Conservation (phyloP, 2,329 filamentous ascomycete genomes). For the Phaeoacremonium minimum region DNA sequence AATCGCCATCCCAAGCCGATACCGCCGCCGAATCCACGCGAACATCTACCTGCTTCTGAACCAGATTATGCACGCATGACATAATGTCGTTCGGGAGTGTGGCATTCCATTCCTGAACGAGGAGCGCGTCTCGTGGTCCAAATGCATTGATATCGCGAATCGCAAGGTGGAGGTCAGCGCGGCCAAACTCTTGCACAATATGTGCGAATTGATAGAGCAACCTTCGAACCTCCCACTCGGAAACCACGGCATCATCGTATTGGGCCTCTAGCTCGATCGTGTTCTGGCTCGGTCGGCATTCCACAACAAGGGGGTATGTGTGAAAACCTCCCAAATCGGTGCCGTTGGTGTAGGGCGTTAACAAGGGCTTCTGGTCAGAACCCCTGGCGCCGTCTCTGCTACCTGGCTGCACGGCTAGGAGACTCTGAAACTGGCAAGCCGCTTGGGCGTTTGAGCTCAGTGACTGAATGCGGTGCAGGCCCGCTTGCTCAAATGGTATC, state of each 20-base stretch:
- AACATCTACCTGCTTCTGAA: neutral
- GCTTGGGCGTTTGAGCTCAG: too few relatives aligned
- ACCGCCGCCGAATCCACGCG: slow-evolving; percentile 6
- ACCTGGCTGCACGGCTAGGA: too few relatives aligned
- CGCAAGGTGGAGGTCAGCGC: neutral
- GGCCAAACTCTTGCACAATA: neutral
- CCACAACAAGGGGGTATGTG: neutral
- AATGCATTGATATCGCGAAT: too few relatives aligned
- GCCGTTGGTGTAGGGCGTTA: too few relatives aligned
- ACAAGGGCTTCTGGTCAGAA: too few relatives aligned
- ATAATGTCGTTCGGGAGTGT: neutral
- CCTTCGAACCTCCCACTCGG: neutral
- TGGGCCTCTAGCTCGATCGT: neutral
- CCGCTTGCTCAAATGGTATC: too few relatives aligned
- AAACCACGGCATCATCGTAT: neutral
- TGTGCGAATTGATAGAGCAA: neutral
- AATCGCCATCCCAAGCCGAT: slow-evolving; percentile 11
- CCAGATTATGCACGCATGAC: neutral
- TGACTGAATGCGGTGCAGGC: too few relatives aligned
- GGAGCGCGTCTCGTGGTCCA: too few relatives aligned
- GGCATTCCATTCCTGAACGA: neutral
- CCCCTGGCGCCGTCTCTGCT: too few relatives aligned
- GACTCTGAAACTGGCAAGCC: too few relatives aligned
- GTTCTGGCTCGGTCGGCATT: neutral
- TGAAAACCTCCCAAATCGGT: too few relatives aligned